A percentile compares a stretch with the other conserved stretches of the same genome.
These are phyloP conservation scores for Hypoxylon lienhwacheense DNA, from an alignment of 495 filamentous ascomycete genomes.

Conservation along the genomic window DNA sequence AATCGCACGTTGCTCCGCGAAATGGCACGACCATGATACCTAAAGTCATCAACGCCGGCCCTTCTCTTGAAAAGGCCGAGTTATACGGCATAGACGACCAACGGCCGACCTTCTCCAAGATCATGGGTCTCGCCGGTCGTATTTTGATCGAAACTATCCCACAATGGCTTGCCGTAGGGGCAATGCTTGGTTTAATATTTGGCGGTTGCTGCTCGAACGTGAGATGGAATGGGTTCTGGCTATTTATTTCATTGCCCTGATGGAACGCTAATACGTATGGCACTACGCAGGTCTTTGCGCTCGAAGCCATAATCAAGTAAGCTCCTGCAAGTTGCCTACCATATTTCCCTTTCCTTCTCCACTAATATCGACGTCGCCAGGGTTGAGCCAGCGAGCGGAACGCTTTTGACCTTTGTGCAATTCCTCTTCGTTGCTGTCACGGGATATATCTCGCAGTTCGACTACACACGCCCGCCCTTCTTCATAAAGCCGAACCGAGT, in stretches of 20 bases:
- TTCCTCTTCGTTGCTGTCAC: conserved; percentile 83
- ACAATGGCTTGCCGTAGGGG: conserved; percentile 64
- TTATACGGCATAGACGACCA: conserved; percentile 60
- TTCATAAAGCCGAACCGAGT: conserved; percentile 78
- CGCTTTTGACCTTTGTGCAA: conserved; percentile 91
- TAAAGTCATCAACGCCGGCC: conserved; percentile 56
- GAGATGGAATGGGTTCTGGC: conserved; percentile 38
- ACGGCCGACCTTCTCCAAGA: conserved; percentile 54
- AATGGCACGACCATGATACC: conserved; percentile 33
- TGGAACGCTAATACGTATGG: conserved; percentile 28
- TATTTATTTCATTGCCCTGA: not conserved
- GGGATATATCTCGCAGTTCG: conserved; percentile 71
- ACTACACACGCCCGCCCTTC: conserved; percentile 59
- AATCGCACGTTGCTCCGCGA: conserved; percentile 39
- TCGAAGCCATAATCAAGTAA: conserved; percentile 95
- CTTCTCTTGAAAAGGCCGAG: conserved; percentile 58
- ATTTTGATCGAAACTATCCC: conserved; percentile 65
- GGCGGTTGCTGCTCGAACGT: conserved; percentile 98
- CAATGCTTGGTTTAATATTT: conserved; percentile 88
- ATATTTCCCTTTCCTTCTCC: conserved; percentile 24
- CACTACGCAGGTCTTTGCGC: conserved; percentile 72
- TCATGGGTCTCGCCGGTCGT: conserved; percentile 56
- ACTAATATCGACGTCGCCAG: conserved; percentile 37
- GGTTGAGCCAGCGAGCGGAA: conserved; percentile 66
- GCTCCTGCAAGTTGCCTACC: conserved; percentile 28